Evolutionary conservation across 176 grass and related monocot species (phyloP), one percentile per base, ranked within the genome.

Genomic region (Sorghum bicolor): DNA sequence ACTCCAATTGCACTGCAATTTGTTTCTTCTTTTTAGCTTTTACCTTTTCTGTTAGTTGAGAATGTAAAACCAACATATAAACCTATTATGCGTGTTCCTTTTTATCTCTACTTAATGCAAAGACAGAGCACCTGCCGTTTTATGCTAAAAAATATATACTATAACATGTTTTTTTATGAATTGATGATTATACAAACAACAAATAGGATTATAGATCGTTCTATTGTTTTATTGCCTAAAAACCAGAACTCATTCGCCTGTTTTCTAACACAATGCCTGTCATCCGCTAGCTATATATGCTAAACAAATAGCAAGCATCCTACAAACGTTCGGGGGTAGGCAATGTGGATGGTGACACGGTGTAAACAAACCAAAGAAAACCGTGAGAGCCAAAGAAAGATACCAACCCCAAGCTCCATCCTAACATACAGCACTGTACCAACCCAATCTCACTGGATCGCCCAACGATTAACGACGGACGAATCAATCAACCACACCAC

Each of bases 331-430:
- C 14, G 0, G 12, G 31, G 24, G 64, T 17, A 55, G 32, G 78
- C 45, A 81, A 70, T 81, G 79, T 55, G 45, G 44, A 28, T 55
- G 65, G 65, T 81, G 79, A 70, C 64, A 15, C 22, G 22, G 34
- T 10, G 32, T 32, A 77, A 87, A 77, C 40, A 87, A 87, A 25
- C 0, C 17, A 11, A 87, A 71, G 33, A 73, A 83, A 52, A 71
- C n/a, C 4, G 14, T 3, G 33, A 5, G 8, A 19, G 19, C 40
- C 43, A 62, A 88, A 41, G 20, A 53, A 72, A 83, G 53, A 87
- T 72, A 43, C 80, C 64, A 78, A 12, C 32, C 19, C 63, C 26
- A 12, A 41, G 10, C 22, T 8, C 36, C 33, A 20, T 6, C 63
- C 1, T 31, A 44, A 69, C 17, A 17, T 5, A 8, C 25, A 24